Evolutionary conservation across 495 filamentous ascomycete genomes (phyloP), one percentile per base, ranked within the genome.

Genomic region (Penicillium salamii): DNA sequence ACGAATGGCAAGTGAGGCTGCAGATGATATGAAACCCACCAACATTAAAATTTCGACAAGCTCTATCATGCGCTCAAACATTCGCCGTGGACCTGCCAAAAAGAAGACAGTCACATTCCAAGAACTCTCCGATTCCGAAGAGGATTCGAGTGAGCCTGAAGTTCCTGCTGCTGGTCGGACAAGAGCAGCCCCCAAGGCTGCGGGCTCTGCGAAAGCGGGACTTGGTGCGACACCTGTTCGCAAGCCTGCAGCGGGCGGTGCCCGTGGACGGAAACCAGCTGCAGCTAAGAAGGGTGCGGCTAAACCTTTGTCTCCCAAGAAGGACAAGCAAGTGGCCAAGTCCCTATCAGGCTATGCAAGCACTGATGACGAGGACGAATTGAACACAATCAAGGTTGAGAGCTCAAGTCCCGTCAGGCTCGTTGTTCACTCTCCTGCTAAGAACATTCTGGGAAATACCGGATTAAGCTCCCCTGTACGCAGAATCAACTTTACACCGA

Each of bases 41-140:
- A 55, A 61, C 7, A 58, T 69, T 8, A 47, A 50, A 12, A 62
- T 71, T 37, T 46, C 62, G 12, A 70, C 65, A 0, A 63, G 63
- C 21, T 70, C 71, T 6, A 58, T 46, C 0, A 59, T 67, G 52
- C 62, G 65, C 7, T 70, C 70, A 20, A 72, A 71, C 43, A 37
- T 72, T n/a, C 46, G 71, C 31, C 66, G 63, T 11, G 70, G 69
- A 3, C 67, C 68, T 11, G 72, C 71, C 1, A 72, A 74, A 36
- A 78, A 73, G 63, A 81, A 81, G 55, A 78, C 63, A 17, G 78
- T 82, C 23, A 79, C 75, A 4, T 82, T 82, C 50, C 66, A 74
- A 50, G 74, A 78, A 38, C 37, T 66, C 5, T 52, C 61, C 3
- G 69, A 65, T 6, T 68, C 66, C 2, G 69, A 71, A 28, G 78